Evolutionary conservation across 805 yeast species (phyloP), one percentile per base, ranked within the genome.

Genomic region (Lipomyces oligophaga): DNA sequence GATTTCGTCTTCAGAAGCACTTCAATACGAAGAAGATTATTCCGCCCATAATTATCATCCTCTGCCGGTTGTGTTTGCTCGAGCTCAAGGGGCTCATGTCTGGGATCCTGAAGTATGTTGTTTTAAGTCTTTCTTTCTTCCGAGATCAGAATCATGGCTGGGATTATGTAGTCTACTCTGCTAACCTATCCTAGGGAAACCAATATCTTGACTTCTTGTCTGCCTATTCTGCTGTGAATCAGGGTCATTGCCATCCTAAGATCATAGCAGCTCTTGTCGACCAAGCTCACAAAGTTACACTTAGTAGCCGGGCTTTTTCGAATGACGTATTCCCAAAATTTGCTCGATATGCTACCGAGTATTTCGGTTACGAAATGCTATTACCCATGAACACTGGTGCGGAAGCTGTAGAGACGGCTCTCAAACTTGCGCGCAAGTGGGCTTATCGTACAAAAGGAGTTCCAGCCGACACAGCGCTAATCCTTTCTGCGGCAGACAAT

Each of bases 331-430:
- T 88, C 63, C 95, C 96, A 35, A 74, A 75, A 27, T 90, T 79
- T 63, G 93, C 96, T 57, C 85, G 88, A 66, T 90, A 77, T 63
- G 74, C 87, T 51, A 87, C 96, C 43, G 93, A 88, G 64, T 89
- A 71, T 64, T 90, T 90, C 72, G 77, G 81, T 63, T 90, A 86
- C 69, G 97, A 90, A 62, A 81, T 80, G 83, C 90, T 90, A 8
- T 73, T 90, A 64, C 97, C 97, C 57, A 90, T 89, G 97, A 90
- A 90, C 73, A 90, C 97, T 11, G 97, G 97, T 65, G 97, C 97
- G 32, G 97, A 90, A 71, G 97, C 97, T 7, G 97, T 90, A 34
- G 97, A 90, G 72, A 86, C 96, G 33, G 96, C 85, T 24, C 73
- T 90, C 64, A 90, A 90, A 68, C 73, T 90, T 50, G 97, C 97